These are phyloP conservation scores for Athelia sp. DNA, from an alignment of 1,284 basidiomycete genomes.

Conservation along the genomic window DNA sequence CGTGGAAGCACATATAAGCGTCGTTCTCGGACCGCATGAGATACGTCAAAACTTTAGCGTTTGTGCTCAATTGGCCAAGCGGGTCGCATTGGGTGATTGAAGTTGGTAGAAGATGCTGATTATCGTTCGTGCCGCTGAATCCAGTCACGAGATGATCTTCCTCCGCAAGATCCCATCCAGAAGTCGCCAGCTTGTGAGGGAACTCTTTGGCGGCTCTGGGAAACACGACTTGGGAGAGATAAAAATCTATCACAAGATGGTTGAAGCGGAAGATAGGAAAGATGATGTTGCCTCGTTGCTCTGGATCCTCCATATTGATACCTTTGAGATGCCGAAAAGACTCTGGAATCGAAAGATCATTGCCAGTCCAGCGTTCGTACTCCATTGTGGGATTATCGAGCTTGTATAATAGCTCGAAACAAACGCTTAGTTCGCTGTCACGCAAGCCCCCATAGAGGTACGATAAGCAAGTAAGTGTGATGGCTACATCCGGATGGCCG, in stretches of 20 bases:
- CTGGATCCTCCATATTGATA: conserved; percentile 23
- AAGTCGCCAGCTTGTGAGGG: conserved; percentile 22
- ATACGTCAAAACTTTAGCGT: conserved; percentile 41
- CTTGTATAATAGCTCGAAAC: conserved; percentile 20
- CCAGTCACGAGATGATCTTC: conserved; percentile 37
- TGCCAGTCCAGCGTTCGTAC: conserved; percentile 16
- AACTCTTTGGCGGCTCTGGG: conserved; percentile 27
- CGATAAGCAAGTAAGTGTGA: conserved; percentile 25
- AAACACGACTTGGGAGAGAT: conserved; percentile 25
- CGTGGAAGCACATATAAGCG: conserved; percentile 25
- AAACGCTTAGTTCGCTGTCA: conserved; percentile 16
- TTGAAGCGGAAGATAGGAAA: conserved; percentile 13
- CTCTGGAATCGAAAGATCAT: conserved; percentile 10
- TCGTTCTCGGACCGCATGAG: conserved; percentile 40
- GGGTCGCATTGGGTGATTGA: conserved; percentile 41
- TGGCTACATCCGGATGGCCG: conserved; percentile 27
- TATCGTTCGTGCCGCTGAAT: conserved; percentile 57
- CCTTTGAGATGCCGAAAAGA: conserved; percentile 17
- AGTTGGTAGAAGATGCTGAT: conserved; percentile 40
- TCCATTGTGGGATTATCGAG: conserved; percentile 23
- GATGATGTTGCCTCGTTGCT: conserved; percentile 15
- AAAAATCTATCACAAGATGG: conserved; percentile 24
- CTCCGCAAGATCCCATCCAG: conserved; percentile 37
- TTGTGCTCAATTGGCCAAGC: conserved; percentile 38
- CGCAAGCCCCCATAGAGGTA: conserved; percentile 28